Percentiles rank a stretch among this genome's conserved stretches.
Conservation (phyloP, 768 basidiomycete genomes). For the Mycena belliarum region DNA sequence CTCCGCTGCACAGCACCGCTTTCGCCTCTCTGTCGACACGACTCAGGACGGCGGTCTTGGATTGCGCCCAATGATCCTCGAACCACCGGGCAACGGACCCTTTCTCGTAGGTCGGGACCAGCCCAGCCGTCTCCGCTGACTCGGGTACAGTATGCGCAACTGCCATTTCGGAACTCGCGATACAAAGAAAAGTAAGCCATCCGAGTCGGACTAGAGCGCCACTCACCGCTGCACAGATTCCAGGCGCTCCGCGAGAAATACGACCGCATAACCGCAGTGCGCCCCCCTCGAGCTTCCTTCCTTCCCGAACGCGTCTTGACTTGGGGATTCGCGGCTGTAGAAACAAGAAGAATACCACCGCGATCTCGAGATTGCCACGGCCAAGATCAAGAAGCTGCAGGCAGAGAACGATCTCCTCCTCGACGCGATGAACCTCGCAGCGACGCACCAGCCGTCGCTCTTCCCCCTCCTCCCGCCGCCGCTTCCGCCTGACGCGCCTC, state of each 20-base stretch:
- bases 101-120: not conserved
- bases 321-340: conserved; percentile 29
- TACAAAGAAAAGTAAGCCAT: conserved; percentile 33
- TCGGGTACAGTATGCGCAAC: not conserved
- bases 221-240: conserved; percentile 33
- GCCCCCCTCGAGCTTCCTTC: conserved; percentile 18
- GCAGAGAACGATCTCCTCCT: conserved; percentile 44
- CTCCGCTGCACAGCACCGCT: conserved; percentile 14
- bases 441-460: conserved; percentile 8
- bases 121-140: not conserved
- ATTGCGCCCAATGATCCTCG: not conserved
- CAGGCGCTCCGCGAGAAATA: conserved; percentile 47
- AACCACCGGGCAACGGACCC: not conserved
- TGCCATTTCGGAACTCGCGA: conserved; percentile 19
- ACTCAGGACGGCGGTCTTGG: not conserved
- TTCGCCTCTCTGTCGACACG: conserved; percentile 11
- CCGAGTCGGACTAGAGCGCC: not conserved
- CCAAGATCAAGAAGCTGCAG: conserved; percentile 45
- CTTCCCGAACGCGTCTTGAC: not conserved
- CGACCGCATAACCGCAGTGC: conserved; percentile 42
- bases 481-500: not conserved
- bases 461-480: conserved; percentile 10
- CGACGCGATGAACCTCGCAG: conserved; percentile 21
- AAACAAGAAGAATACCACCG: conserved; percentile 38
- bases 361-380: conserved; percentile 40